Conservation (phyloP, 2,329 filamentous ascomycete species). For the Cladosporium halotolerans region DNA sequence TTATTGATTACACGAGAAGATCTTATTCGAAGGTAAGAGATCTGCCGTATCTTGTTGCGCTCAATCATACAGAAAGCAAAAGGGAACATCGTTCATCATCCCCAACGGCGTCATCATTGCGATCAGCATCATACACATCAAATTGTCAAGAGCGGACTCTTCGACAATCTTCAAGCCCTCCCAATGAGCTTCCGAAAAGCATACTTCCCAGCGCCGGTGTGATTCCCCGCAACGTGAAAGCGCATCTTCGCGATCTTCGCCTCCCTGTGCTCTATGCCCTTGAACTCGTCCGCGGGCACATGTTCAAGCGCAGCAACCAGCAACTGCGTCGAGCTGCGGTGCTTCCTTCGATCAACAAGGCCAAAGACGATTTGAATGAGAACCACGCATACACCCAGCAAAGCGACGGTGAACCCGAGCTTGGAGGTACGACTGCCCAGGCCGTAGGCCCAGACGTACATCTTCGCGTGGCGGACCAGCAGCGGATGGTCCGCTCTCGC, state of each 20-base stretch:
- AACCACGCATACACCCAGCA: conserved; percentile 16
- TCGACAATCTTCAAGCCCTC: too few relatives aligned
- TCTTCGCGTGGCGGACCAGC: conserved; percentile 13
- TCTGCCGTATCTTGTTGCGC: too few relatives aligned
- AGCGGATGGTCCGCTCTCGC: not conserved
- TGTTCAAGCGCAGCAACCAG: conserved; percentile 24
- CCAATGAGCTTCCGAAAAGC: conserved; percentile 7
- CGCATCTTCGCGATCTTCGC: conserved; percentile 14
- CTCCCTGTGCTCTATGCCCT: conserved; percentile 14
- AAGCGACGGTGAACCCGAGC: conserved; percentile 17
- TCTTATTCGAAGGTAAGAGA: too few relatives aligned
- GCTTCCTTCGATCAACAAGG: conserved; percentile 14
- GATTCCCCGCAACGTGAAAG: conserved; percentile 16
- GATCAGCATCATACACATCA: too few relatives aligned
- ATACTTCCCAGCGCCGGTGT: conserved; percentile 13
- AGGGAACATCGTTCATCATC: too few relatives aligned
- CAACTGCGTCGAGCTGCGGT: conserved; percentile 16
- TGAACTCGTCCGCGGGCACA: conserved; percentile 18
- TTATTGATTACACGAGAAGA: too few relatives aligned
- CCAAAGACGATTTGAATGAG: conserved; percentile 17
- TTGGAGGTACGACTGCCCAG: conserved; percentile 18
- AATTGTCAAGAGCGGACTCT: too few relatives aligned
- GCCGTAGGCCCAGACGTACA: conserved; percentile 23
- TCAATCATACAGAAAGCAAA: too few relatives aligned
- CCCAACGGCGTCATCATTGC: too few relatives aligned